Conservation (phyloP, 2,329 filamentous ascomycete species). For the Berkeleyomyces rouxiae region DNA sequence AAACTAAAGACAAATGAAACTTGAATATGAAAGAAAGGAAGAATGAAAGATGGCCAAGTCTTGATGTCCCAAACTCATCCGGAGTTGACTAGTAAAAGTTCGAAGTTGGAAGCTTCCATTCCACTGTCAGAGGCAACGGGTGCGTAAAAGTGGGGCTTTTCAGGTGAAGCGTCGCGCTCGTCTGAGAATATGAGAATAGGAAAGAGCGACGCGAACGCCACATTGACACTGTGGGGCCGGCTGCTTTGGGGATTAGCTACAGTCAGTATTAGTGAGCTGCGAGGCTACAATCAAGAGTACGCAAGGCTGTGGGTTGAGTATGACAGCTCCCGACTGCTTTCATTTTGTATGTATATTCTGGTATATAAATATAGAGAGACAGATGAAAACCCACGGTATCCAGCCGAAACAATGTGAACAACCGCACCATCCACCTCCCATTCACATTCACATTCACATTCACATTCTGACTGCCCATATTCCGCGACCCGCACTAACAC, state of each 20-base stretch:
- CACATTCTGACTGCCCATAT: conserved; percentile 53
- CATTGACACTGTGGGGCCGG: background rate
- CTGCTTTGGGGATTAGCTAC: background rate
- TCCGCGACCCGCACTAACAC: conserved; percentile 63
- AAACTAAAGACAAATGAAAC: background rate
- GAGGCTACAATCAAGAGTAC: no score
- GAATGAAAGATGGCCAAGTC: background rate
- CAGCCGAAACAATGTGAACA: background rate
- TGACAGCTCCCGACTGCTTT: no score
- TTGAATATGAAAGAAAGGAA: background rate
- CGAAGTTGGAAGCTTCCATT: background rate
- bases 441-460: background rate
- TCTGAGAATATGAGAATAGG: background rate
- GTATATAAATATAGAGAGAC: no score
- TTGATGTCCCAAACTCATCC: background rate
- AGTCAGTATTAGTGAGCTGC: background rate
- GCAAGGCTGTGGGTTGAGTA: no score
- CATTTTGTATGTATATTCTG: no score
- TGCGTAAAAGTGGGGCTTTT: background rate
- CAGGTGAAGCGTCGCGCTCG: background rate
- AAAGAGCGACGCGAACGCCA: background rate
- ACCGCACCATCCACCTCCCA: background rate
- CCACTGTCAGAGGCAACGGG: background rate
- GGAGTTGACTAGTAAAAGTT: background rate
- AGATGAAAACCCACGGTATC: no score